Percentiles rank a stretch among this genome's conserved stretches.
Conservation (phyloP, 345 rosid genomes). For the Garcia nutans region DNA sequence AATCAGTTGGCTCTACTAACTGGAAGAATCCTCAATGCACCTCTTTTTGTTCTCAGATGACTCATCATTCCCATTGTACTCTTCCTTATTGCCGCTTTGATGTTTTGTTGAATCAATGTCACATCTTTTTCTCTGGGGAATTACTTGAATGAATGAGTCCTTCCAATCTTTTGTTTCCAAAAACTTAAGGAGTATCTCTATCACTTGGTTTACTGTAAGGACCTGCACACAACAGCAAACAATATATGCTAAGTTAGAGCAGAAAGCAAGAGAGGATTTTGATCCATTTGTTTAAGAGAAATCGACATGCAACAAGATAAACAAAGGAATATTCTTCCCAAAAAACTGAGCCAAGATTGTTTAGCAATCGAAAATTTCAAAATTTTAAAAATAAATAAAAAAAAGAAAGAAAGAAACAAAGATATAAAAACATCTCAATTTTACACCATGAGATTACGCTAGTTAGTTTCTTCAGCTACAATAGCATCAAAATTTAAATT, state of each 20-base stretch:
- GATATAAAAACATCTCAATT: neutral
- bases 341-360: too few species aligned
- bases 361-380: too few species aligned
- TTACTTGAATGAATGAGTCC: slow-evolving; percentile 79
- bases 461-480: slow-evolving; percentile 2
- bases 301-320: neutral
- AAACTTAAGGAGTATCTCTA: slow-evolving; percentile 83
- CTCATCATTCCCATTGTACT: slow-evolving; percentile 30
- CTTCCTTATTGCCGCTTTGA: slow-evolving; percentile 28
- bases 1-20: slow-evolving; percentile 20
- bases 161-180: slow-evolving; percentile 86
- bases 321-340: neutral
- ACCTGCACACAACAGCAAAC: slow-evolving; percentile 44
- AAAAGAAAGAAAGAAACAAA: too few species aligned
- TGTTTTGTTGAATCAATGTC: slow-evolving; percentile 41
- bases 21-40: slow-evolving; percentile 44
- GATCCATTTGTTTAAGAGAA: too few species aligned
- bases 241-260: neutral
- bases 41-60: slow-evolving; percentile 50
- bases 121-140: slow-evolving; percentile 81
- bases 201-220: slow-evolving; percentile 92
- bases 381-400: neutral
- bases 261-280: neutral
- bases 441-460: neutral
- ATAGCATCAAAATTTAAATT: neutral